A percentile compares a stretch with the other conserved stretches of the same genome.
These are phyloP conservation scores for Aureobasidium namibiae DNA, from an alignment of 2,329 filamentous ascomycete species.

Conservation along the genomic window DNA sequence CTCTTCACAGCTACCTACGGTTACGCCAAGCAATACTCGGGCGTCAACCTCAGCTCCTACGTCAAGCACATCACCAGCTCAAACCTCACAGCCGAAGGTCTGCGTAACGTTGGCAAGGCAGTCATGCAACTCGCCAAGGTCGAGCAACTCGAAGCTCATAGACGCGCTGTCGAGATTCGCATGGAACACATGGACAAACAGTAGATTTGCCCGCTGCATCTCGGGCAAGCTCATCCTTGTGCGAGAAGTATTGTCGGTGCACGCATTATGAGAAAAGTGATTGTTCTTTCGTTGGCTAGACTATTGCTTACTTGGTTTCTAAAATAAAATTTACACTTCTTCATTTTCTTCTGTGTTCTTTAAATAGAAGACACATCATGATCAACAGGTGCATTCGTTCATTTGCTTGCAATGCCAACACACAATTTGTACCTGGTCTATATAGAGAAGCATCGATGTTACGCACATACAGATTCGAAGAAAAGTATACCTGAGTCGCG, in stretches of 20 bases:
- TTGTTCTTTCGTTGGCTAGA: background rate
- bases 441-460: background rate
- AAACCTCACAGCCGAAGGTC: constrained; percentile 75
- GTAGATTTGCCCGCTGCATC: background rate
- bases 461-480: too few species aligned
- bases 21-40: constrained; percentile 96
- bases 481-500: too few species aligned
- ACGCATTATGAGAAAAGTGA: background rate
- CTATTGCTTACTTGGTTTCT: background rate
- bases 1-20: constrained; percentile 72
- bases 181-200: constrained; percentile 31
- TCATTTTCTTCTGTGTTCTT: background rate
- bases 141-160: constrained; percentile 89
- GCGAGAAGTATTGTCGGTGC: background rate
- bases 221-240: background rate
- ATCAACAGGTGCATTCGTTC: too few species aligned
- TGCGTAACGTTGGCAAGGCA: constrained; percentile 75
- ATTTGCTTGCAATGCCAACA: too few species aligned
- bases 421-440: background rate
- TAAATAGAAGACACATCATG: too few species aligned
- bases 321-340: background rate
- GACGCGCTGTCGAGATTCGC: constrained; percentile 61
- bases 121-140: constrained; percentile 95
- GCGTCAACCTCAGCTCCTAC: constrained; percentile 92
- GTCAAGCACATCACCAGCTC: constrained; percentile 97